These are phyloP conservation scores for Astraeus odoratus DNA, from an alignment of 768 basidiomycete genomes.

Conservation along the genomic window DNA sequence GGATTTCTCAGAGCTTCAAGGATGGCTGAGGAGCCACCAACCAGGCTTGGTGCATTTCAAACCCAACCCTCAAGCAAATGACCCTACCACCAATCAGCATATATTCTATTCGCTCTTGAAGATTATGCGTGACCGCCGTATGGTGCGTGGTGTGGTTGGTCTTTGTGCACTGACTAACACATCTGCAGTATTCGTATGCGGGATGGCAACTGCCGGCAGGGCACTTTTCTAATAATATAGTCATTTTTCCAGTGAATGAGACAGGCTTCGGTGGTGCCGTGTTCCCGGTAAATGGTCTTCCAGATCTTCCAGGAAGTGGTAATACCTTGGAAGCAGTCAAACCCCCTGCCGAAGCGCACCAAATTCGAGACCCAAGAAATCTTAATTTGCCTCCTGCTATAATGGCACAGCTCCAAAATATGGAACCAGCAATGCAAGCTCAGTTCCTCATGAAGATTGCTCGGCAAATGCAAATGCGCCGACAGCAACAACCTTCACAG, in stretches of 20 bases:
- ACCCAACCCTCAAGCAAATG: slow-evolving; percentile 24
- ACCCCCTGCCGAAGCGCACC: slow-evolving; percentile 5
- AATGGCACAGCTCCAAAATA: slow-evolving; percentile 14
- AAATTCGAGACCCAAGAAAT: not conserved
- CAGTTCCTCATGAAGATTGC: slow-evolving; percentile 12
- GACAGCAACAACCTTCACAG: slow-evolving; percentile 21
- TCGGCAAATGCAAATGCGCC: slow-evolving; percentile 15
- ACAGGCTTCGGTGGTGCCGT: slow-evolving; percentile 37
- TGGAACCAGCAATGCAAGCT: slow-evolving; percentile 20
- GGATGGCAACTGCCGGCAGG: slow-evolving; percentile 45
- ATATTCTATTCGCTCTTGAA: slow-evolving; percentile 36
- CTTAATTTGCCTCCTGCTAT: slow-evolving; percentile 8
- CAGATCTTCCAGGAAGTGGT: slow-evolving; percentile 28
- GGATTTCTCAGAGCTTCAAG: slow-evolving; percentile 31
- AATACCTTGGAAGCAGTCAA: slow-evolving; percentile 9
- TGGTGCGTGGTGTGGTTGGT: slow-evolving; percentile 33
- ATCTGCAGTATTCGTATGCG: slow-evolving; percentile 40
- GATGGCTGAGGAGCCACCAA: slow-evolving; percentile 38
- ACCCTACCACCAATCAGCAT: slow-evolving; percentile 35
- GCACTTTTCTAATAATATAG: slow-evolving; percentile 34
- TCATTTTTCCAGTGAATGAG: slow-evolving; percentile 40
- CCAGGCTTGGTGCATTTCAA: slow-evolving; percentile 37
- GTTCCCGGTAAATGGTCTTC: slow-evolving; percentile 47
- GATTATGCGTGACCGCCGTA: slow-evolving; percentile 35
- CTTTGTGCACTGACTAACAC: not conserved